A percentile compares a stretch with the other conserved stretches of the same genome.
phyloP scores from a whole-genome alignment of 495 filamentous ascomycete species.

The Letharia columbiana region DNA sequence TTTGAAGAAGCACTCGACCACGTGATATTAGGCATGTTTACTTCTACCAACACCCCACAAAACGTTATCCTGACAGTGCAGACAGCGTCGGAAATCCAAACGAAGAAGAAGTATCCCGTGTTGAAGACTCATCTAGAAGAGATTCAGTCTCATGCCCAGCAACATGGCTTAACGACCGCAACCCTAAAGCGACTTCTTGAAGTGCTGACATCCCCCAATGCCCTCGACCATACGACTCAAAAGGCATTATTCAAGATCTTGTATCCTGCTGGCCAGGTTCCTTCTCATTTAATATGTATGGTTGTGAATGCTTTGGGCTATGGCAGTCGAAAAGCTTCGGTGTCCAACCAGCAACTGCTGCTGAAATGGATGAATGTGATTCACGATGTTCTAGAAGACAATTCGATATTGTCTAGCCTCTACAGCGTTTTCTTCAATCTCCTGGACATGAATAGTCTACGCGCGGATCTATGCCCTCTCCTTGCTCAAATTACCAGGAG shows the following conservation, averaged over 20 bases:
- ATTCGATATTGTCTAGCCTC: conserved; percentile 52
- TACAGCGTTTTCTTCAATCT: conserved; percentile 78
- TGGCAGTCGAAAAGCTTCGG: conserved; percentile 66
- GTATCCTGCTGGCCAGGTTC: conserved; percentile 59
- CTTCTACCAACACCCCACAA: not conserved
- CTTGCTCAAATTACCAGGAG: conserved; percentile 72
- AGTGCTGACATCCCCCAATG: conserved; percentile 53
- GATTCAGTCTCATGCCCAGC: conserved; percentile 46
- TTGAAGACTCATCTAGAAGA: conserved; percentile 10
- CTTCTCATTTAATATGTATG: conserved; percentile 52
- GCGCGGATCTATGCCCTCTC: conserved; percentile 60
- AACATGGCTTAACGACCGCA: conserved; percentile 53
- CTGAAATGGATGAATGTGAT: conserved; percentile 76
- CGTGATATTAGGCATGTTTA: not conserved
- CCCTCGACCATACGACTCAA: conserved; percentile 67
- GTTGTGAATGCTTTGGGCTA: conserved; percentile 69
- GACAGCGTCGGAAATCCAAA: conserved; percentile 1
- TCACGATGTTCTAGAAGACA: conserved; percentile 63
- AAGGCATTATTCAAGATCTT: conserved; percentile 61
- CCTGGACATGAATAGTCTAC: conserved; percentile 63
- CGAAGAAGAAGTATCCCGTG: conserved; percentile 3
- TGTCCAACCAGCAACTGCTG: conserved; percentile 57
- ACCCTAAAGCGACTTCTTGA: conserved; percentile 56
- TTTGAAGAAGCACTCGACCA: conserved; percentile 10
- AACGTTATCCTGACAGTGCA: not conserved